A percentile compares a stretch with the other conserved stretches of the same genome.
phyloP scores from a whole-genome alignment of 495 filamentous ascomycete species.

The Parachaetomium inaequale region DNA sequence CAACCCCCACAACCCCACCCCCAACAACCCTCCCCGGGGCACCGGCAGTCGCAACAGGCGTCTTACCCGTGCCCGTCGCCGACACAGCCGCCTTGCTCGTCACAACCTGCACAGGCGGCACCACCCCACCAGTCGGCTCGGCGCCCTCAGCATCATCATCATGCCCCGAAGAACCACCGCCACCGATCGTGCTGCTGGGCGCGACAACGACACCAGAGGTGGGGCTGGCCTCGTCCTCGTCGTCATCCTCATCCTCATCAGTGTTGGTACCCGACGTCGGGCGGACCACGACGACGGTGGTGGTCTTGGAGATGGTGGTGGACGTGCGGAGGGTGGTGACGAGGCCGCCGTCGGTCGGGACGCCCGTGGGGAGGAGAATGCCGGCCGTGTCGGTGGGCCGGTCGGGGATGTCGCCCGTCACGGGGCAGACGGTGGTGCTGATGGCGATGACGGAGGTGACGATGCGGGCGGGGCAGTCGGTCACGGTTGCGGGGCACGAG shows the following conservation, averaged over 20 bases:
- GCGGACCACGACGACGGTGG: constrained; percentile 1
- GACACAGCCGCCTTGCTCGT: background rate
- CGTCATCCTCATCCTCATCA: background rate
- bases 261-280: background rate
- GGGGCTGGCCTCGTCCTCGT: background rate
- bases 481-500: constrained; percentile 55
- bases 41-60: constrained; percentile 1
- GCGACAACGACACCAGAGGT: background rate
- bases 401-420: constrained; percentile 33
- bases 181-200: no score
- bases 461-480: constrained; percentile 55
- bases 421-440: constrained; percentile 59
- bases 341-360: background rate
- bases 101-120: constrained; percentile 12
- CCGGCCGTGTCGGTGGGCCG: constrained; percentile 35
- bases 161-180: no score
- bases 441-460: constrained; percentile 56
- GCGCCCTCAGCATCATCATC: background rate
- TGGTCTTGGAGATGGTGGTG: constrained; percentile 9
- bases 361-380: constrained; percentile 23
- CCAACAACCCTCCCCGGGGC: constrained; percentile 11
- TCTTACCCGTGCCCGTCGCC: background rate
- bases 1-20: background rate
- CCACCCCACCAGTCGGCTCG: background rate
- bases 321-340: constrained; percentile 10